Base-by-base conservation (phyloP, 768 basidiomycete species). In the Russula abietina region DNA sequence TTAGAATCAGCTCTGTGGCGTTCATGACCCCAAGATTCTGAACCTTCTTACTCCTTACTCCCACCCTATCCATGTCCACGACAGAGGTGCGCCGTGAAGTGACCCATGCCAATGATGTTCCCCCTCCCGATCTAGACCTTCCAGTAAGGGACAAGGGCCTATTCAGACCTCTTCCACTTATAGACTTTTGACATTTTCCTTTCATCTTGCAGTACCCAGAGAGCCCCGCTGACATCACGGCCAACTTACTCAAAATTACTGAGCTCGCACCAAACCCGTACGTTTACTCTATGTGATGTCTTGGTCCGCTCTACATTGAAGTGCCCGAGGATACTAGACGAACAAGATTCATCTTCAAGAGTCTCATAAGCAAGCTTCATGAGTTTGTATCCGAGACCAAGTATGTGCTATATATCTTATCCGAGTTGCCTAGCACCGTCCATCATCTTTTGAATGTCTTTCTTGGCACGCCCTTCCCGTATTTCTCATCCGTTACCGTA, bases 351-450 rank as follows among this genome's bases (percentile, higher is more conserved):
- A 71, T 84, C 6, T 46, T 46, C 45, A 46, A 46, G 22, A 46
- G 45, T 46, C n/a, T 46, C 10, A 46, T 46, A 12, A 46, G 45
- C 45, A 22, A 22, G 11, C 45, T 22, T 12, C 91, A 93, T 70
- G 80, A 83, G 36, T 89, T 91, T 66, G 76, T 90, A 26, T 79
- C 78, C 50, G 89, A 91, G 72, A 86, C 88, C 0, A 80, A 82
- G 81, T 79, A 22, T 38, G 77, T 69, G 38, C 24, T 36, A 8
- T 14, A 17, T 17, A 8, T 14, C 22, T 17, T 89, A 5, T 92
- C 43, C n/a, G n/a, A n/a, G n/a, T n/a, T n/a, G 9, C 10, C 38
- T 1, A 39, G 6, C 9, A 3, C 19, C 17, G 19, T 19, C 43
- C 19, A 45, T n/a, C 0, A n/a, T n/a, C n/a, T n/a, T 4, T 22